Base-by-base conservation (phyloP, 495 filamentous ascomycete genomes). In the Podospora fimiseda region DNA sequence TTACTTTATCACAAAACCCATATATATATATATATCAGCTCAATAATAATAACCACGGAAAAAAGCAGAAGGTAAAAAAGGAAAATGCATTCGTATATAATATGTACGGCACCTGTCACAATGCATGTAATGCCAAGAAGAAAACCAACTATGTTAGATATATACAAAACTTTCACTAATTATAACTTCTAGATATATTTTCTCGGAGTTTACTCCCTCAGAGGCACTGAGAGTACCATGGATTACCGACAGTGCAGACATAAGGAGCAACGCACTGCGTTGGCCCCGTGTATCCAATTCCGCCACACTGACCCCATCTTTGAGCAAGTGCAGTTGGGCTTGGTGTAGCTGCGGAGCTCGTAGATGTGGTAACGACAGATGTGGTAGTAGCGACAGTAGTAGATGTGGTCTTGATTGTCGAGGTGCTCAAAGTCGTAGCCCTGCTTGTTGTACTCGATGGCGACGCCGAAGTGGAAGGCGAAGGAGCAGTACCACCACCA, bases 191-290 rank as follows among this genome's bases (percentile, higher is more conserved):
- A n/a, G n/a, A n/a, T n/a, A n/a, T n/a, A n/a, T n/a, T n/a, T n/a
- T n/a, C n/a, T n/a, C n/a, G n/a, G n/a, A n/a, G n/a, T 18, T 16
- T 30, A 37, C 14, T 9, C 50, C 8, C 23, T 60, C 61, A 76
- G 60, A 76, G 42, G 49, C 74, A 78, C 66, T 78, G 74, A 2
- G 61, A 75, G 53, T 76, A 77, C 40, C 58, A 78, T 20, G 70
- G 53, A 51, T 65, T 65, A 40, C 51, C 24, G 23, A 52, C 42
- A 20, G 36, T 11, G 52, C 62, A 65, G 1, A 37, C 58, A 20
- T n/a, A 61, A 5, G 54, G 54, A 9, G 36, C 20, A 2, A 41
- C 61, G 9, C 62, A 65, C 22, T 13, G 18, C 11, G 54, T 65
- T 33, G 61, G 54, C 6, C 62, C 62, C 4, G 58, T 56, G 33